phyloP scores from a whole-genome alignment of 129 eudicot species.

The Silybum marianum region DNA sequence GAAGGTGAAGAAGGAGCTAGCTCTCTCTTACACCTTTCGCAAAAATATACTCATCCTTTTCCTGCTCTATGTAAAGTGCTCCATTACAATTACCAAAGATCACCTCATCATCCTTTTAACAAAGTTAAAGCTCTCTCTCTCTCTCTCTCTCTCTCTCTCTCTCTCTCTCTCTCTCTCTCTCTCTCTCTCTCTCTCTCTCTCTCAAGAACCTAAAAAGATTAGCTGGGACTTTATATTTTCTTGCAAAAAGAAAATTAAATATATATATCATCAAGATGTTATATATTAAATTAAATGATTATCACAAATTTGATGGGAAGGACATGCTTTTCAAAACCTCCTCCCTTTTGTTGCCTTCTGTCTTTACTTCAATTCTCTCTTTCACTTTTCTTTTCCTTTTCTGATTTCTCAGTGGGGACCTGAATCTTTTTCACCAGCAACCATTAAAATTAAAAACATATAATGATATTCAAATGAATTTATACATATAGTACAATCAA shows the following conservation, averaged over 20 bases:
- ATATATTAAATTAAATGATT: conserved; percentile 10
- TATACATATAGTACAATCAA: conserved; percentile 33
- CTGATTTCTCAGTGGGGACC: conserved; percentile 64
- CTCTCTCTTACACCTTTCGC: conserved; percentile 38
- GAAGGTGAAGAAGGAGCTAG: conserved; percentile 24
- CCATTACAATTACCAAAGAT: conserved; percentile 51
- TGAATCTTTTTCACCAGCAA: conserved; percentile 61
- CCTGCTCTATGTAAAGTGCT: conserved; percentile 36
- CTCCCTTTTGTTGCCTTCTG: conserved; percentile 70
- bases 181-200: too few relatives aligned
- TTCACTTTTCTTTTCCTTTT: conserved; percentile 36
- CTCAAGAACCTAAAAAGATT: not conserved
- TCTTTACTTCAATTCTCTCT: conserved; percentile 55
- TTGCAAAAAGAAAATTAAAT: conserved; percentile 4
- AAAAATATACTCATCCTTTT: conserved; percentile 33
- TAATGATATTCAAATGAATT: conserved; percentile 45
- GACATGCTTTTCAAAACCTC: conserved; percentile 38
- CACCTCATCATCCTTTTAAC: conserved; percentile 37
- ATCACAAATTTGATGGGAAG: conserved; percentile 26
- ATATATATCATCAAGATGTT: not conserved
- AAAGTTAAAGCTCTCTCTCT: conserved; percentile 30
- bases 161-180: not conserved
- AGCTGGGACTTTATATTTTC: not conserved
- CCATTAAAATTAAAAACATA: conserved; percentile 38
- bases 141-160: conserved; percentile 13